Percentiles rank a stretch among this genome's conserved stretches.
These are phyloP conservation scores for Clausena lansium DNA, from an alignment of 345 rosid genomes.

Conservation along the genomic window DNA sequence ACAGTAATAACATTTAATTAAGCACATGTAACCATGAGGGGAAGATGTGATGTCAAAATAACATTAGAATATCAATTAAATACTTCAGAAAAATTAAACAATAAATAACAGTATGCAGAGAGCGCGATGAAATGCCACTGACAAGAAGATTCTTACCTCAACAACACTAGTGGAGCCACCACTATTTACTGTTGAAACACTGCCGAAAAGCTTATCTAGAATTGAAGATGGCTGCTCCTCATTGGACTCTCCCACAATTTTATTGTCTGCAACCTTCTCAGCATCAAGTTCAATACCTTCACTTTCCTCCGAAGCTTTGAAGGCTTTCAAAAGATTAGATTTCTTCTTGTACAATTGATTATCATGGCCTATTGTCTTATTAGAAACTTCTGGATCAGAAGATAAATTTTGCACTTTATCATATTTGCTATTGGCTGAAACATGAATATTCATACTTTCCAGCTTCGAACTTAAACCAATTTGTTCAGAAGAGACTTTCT, in stretches of 20 bases:
- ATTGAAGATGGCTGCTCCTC: conserved; percentile 51
- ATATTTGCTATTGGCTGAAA: conserved; percentile 28
- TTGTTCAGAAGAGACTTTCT: conserved; percentile 33
- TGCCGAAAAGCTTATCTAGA: conserved; percentile 75
- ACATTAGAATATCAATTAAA: background rate
- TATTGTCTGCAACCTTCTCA: conserved; percentile 28
- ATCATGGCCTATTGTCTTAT: conserved; percentile 26
- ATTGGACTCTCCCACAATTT: conserved; percentile 36
- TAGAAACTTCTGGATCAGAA: conserved; percentile 40
- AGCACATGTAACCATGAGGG: background rate
- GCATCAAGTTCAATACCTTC: conserved; percentile 43
- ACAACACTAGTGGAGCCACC: conserved; percentile 38
- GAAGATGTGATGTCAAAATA: background rate
- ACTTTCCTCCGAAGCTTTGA: conserved; percentile 33
- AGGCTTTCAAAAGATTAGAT: conserved; percentile 40
- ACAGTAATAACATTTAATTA: background rate
- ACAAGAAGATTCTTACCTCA: conserved; percentile 38
- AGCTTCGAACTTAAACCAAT: conserved; percentile 33
- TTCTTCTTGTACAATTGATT: conserved; percentile 29
- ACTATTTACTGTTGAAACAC: conserved; percentile 47
- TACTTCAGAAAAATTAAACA: background rate
- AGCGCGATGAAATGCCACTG: background rate
- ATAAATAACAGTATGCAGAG: background rate
- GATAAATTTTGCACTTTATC: conserved; percentile 32
- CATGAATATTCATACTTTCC: conserved; percentile 34